Evolutionary conservation across 306 rosid species (phyloP), one percentile per base, ranked within the genome.

Genomic region (Ceratonia siliqua): DNA sequence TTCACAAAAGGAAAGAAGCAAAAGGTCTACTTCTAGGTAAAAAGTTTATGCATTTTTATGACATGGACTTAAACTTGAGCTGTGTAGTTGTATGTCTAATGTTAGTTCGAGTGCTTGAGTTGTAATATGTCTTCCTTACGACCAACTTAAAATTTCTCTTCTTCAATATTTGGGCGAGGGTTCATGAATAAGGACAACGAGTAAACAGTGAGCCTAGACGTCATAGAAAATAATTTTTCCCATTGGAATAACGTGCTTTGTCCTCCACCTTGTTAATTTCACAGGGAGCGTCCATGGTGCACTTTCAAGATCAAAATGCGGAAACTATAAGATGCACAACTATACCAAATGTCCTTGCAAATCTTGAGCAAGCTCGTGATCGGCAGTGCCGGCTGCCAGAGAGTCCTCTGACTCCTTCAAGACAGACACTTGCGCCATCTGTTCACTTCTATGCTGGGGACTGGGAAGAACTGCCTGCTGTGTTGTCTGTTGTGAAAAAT

Each of bases 301-400:
- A 94, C 79, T 91, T 94, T 81, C 99, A 94, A 83, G 99, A 91
- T 84, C 85, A 81, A 9, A 94, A 61, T 76, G 97, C 99, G 42
- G 99, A 94, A 82, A 90, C 86, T 30, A 50, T 94, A 50, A 84
- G 99, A 88, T 94, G 97, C 93, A 85, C 93, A 71, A 92, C 97
- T 2, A 85, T 94, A 77, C 99, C 99, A 61, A 91, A 91, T 78
- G 99, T 94, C 74, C 88, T 91, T 80, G 95, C 90, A 59, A 94
- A 94, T 87, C 97, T 94, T 54, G 96, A 92, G 82, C 96, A 94
- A 87, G 97, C 99, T 70, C 90, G 96, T 57, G 98, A 94, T 78
- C 87, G 88, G 84, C 97, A 88, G 83, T 87, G 87, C 70, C 87
- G 94, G 56, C 98, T 89, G 78, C 87, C 92, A 6, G 98, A 94